Evolutionary conservation across 148 eudicot genomes (phyloP).

Genomic region (Salicornia ramosissima): DNA sequence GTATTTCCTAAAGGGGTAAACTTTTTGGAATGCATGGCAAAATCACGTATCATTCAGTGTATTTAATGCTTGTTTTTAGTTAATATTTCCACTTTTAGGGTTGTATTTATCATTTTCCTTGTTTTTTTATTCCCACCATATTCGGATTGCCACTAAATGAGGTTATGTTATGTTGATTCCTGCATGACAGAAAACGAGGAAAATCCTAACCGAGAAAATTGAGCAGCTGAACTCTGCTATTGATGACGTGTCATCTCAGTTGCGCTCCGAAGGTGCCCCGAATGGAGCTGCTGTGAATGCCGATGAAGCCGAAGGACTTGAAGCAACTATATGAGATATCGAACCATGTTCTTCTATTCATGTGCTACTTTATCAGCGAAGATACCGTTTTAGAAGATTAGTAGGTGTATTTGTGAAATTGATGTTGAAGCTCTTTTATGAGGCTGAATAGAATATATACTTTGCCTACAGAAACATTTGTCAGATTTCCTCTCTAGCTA

Average conservation of each 20-base stretch:
- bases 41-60: too few relatives aligned
- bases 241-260: slow-evolving; percentile 65
- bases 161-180: slow-evolving; percentile 4
- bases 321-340: slow-evolving; percentile 36
- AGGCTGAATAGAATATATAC: slow-evolving; percentile 5
- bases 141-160: background rate
- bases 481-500: slow-evolving; percentile 5
- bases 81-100: too few relatives aligned
- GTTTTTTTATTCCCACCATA: background rate
- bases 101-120: too few relatives aligned
- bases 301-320: slow-evolving; percentile 53
- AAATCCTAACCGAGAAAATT: slow-evolving; percentile 68
- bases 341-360: background rate
- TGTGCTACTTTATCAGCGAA: background rate
- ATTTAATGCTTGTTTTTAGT: too few relatives aligned
- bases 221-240: slow-evolving; percentile 83
- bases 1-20: too few relatives aligned
- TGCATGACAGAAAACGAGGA: slow-evolving; percentile 58
- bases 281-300: slow-evolving; percentile 45
- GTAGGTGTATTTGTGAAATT: slow-evolving; percentile 18
- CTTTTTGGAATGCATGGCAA: too few relatives aligned
- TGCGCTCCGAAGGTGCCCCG: slow-evolving; percentile 48
- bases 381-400: slow-evolving; percentile 8
- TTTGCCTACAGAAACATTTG: slow-evolving; percentile 2
- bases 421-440: slow-evolving; percentile 11